Base-by-base conservation (phyloP, 352 stramenopile genomes). In the Pythium insidiosum region DNA sequence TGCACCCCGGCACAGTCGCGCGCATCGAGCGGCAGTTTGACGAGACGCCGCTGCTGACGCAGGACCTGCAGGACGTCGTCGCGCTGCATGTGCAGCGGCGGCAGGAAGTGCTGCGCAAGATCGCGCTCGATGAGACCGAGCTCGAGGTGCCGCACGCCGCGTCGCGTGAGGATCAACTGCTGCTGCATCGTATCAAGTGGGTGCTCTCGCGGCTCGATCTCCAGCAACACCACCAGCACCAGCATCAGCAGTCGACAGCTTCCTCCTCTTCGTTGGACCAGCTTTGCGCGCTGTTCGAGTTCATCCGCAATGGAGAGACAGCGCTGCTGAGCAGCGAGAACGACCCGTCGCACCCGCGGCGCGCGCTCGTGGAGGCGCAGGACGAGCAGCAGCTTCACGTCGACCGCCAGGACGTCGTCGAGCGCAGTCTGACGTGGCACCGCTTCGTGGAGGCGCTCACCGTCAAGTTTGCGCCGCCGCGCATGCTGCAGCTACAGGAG, bases 181-280 rank as follows among this genome's bases (percentile, higher is more conserved):
- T 90, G 16, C 43, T 90, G 18, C 73, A 85, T 22, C 66, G 77
- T 1, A 63, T 88, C 29, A 90, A 88, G 46, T 90, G 77, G 77
- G 66, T 90, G 22, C 58, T 90, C 25, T 88, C 73, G 11, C 68
- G 73, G 0, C 39, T 90, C 10, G 69, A 88, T 43, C 57, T 90
- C 4, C 42, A 60, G 3, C 46, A 47, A 39, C n/a, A 50, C 12
- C 20, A 22, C 15, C 28, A 63, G n/a, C 31, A 56, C 6, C 18
- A 50, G 23, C 21, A 51, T n/a, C 38, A 50, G 22, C 33, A 44
- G 31, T 33, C 28, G 28, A 45, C 12, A 12, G 19, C 19, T 37
- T 31, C 24, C n/a, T 56, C 40, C 4, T 48, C 58, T 20, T 55
- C 65, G 13, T 68, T 76, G 58, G 60, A 75, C 28, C 77, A 90